These are phyloP conservation scores for Lippia alba DNA, from an alignment of 305 asterid species.

Conservation along the genomic window DNA sequence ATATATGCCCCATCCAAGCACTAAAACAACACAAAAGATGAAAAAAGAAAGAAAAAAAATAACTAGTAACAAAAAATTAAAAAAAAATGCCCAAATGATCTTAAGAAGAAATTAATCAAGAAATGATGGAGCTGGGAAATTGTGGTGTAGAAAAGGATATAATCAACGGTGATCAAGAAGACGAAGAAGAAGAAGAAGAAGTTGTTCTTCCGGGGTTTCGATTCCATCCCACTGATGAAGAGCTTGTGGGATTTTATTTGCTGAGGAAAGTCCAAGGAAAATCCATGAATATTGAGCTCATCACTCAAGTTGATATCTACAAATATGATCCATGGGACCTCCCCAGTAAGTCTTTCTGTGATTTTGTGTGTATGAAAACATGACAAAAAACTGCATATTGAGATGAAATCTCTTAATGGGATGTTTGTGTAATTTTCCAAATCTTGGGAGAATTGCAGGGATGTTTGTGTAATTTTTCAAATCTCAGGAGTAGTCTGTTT, in stretches of 20 bases:
- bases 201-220: slow-evolving; percentile 32
- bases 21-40: background rate
- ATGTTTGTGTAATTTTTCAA: background rate
- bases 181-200: slow-evolving; percentile 23
- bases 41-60: background rate
- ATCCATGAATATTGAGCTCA: slow-evolving; percentile 27
- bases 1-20: slow-evolving; percentile 2
- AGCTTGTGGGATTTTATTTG: slow-evolving; percentile 38
- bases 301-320: slow-evolving; percentile 36
- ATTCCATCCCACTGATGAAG: slow-evolving; percentile 14
- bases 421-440: no score
- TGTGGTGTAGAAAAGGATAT: background rate
- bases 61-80: background rate
- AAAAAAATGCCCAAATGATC: background rate
- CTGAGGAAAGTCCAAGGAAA: slow-evolving; percentile 30
- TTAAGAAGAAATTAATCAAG: background rate
- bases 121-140: slow-evolving; percentile 6
- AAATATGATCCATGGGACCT: slow-evolving; percentile 43
- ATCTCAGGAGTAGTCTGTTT: no score
- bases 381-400: no score
- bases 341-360: slow-evolving; percentile 34
- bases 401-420: no score
- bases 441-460: background rate
- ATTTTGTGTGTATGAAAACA: no score
- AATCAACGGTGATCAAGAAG: slow-evolving; percentile 1